Percentiles rank a stretch among this genome's conserved stretches.
Conservation (phyloP, 768 basidiomycete genomes). For the Coprinopsis strossmayeri region DNA sequence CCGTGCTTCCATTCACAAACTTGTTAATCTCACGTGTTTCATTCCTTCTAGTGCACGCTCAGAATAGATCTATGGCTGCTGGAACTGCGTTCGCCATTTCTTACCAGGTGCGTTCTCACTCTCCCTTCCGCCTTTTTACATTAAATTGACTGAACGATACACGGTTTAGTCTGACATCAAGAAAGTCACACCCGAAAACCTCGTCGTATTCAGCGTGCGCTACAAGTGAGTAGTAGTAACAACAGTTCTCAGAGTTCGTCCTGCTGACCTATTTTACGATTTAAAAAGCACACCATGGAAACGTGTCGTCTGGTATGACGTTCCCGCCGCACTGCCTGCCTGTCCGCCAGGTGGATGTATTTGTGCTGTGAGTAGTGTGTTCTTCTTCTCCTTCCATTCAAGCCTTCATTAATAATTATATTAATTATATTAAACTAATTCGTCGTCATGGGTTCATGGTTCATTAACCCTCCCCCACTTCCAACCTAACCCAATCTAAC, state of each 20-base stretch:
- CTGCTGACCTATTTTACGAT: neutral
- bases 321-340: constrained; percentile 41
- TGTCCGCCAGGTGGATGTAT: constrained; percentile 47
- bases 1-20: neutral
- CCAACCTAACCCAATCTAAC: too few relatives aligned
- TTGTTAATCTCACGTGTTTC: constrained; percentile 6
- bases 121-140: neutral
- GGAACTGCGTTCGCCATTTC: constrained; percentile 53
- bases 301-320: constrained; percentile 38
- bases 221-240: constrained; percentile 31
- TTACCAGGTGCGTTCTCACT: constrained; percentile 31
- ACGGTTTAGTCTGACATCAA: constrained; percentile 39
- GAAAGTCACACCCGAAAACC: constrained; percentile 39
- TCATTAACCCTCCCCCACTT: too few relatives aligned
- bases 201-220: constrained; percentile 45
- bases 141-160: constrained; percentile 14
- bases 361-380: constrained; percentile 47
- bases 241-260: neutral
- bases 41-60: constrained; percentile 45
- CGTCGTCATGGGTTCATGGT: too few relatives aligned
- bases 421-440: too few relatives aligned
- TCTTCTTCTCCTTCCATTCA: too few relatives aligned
- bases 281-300: constrained; percentile 44
- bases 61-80: constrained; percentile 43
- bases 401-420: too few relatives aligned